Percentiles rank a stretch among this genome's conserved stretches.
Evolutionary conservation across 306 rosid genomes (phyloP).

Genomic region (Medicago lupulina): DNA sequence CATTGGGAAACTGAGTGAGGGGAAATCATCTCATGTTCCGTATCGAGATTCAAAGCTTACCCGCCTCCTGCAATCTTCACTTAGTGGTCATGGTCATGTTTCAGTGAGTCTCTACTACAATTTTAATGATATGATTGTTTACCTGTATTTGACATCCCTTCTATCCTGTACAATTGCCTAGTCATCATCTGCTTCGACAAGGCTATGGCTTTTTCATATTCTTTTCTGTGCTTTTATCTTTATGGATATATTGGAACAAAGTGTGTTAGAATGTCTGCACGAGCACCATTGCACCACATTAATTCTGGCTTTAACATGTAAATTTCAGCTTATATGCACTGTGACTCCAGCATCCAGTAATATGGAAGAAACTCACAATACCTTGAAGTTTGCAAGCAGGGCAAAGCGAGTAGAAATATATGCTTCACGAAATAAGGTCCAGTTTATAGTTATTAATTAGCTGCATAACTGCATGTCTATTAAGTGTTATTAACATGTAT

Average conservation of each 20-base stretch:
- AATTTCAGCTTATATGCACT: slow-evolving; percentile 91
- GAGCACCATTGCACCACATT: slow-evolving; percentile 40
- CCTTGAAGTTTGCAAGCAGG: slow-evolving; percentile 97
- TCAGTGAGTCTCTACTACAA: slow-evolving; percentile 74
- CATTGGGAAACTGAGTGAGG: slow-evolving; percentile 96
- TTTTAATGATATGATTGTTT: slow-evolving; percentile 28
- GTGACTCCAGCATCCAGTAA: slow-evolving; percentile 99
- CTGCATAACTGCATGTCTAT: slow-evolving; percentile 17
- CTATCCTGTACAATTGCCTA: slow-evolving; percentile 4
- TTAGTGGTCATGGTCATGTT: slow-evolving; percentile 95
- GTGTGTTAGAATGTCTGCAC: slow-evolving; percentile 7
- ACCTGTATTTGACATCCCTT: slow-evolving; percentile 23
- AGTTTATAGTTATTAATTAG: slow-evolving; percentile 25
- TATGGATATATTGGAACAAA: slow-evolving; percentile 15
- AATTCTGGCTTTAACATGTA: slow-evolving; percentile 35
- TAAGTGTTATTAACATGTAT: slow-evolving; percentile 19
- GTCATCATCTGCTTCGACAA: slow-evolving; percentile 12
- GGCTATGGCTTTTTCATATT: slow-evolving; percentile 18
- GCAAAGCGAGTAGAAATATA: slow-evolving; percentile 96
- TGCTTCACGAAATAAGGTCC: slow-evolving; percentile 96
- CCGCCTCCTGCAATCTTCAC: slow-evolving; percentile 94
- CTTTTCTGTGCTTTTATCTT: slow-evolving; percentile 14
- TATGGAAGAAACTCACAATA: slow-evolving; percentile 99
- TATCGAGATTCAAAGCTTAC: slow-evolving; percentile 99
- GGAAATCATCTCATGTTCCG: slow-evolving; percentile 99